These are phyloP conservation scores for Lactarius deliciosus DNA, from an alignment of 768 basidiomycete species.

Conservation along the genomic window DNA sequence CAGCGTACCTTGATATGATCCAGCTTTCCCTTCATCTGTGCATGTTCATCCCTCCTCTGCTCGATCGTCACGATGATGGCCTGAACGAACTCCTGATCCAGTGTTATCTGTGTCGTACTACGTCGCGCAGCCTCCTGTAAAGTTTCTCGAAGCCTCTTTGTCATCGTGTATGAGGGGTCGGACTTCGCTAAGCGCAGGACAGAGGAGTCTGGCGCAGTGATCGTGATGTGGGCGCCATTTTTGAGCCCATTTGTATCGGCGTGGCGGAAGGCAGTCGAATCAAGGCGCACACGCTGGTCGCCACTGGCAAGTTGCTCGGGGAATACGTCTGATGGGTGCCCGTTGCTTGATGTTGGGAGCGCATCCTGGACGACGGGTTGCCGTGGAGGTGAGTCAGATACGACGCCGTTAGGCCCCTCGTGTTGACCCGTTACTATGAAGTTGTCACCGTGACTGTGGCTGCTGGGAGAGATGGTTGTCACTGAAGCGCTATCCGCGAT, in stretches of 20 bases:
- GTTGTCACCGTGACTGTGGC: conserved; percentile 22
- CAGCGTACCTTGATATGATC: conserved; percentile 81
- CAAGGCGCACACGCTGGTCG: conserved; percentile 32
- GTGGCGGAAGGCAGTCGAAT: conserved; percentile 34
- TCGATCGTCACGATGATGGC: conserved; percentile 67
- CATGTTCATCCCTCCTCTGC: conserved; percentile 56
- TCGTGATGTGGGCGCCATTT: conserved; percentile 41
- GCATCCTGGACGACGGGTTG: conserved; percentile 7
- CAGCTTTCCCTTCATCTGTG: conserved; percentile 69
- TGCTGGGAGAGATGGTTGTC: conserved; percentile 26
- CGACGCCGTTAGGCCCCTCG: neutral
- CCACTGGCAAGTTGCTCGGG: conserved; percentile 29
- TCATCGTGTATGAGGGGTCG: conserved; percentile 48
- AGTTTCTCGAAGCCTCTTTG: conserved; percentile 57
- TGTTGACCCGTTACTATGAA: neutral
- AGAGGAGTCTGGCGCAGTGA: conserved; percentile 45
- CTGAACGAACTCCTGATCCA: conserved; percentile 76
- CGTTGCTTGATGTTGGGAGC: conserved; percentile 17
- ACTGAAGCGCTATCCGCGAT: conserved; percentile 31
- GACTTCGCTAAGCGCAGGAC: conserved; percentile 34
- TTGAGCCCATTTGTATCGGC: conserved; percentile 24
- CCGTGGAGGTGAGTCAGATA: neutral
- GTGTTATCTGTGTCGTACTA: conserved; percentile 57
- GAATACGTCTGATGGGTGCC: conserved; percentile 37
- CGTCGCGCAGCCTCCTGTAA: conserved; percentile 59